These are phyloP conservation scores for Monosporascus sp. DNA, from an alignment of 2,329 filamentous ascomycete species.

Conservation along the genomic window DNA sequence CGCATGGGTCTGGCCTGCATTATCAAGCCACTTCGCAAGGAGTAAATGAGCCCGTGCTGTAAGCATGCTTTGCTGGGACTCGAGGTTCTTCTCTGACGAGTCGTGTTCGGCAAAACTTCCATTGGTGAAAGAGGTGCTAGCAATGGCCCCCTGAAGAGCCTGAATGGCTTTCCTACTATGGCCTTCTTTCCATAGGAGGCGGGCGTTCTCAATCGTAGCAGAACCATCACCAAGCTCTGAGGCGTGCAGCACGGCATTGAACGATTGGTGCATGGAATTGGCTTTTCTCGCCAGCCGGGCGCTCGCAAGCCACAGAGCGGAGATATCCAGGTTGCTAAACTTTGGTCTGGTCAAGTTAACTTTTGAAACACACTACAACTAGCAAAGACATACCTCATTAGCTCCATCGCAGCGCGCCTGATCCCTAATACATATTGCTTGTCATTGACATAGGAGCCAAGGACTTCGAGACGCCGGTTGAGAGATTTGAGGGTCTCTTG, in stretches of 20 bases:
- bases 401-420: conserved; percentile 79
- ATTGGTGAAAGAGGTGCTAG: conserved; percentile 67
- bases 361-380: conserved; percentile 19
- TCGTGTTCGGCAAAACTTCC: conserved; percentile 29
- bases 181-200: conserved; percentile 87
- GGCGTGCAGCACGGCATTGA: conserved; percentile 89
- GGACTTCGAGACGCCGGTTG: conserved; percentile 73
- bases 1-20: conserved; percentile 87
- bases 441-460: conserved; percentile 84
- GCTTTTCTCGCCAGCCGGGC: conserved; percentile 82
- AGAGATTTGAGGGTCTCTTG: conserved; percentile 48
- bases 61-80: conserved; percentile 51
- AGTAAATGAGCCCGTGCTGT: conserved; percentile 78
- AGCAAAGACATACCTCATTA: conserved; percentile 53
- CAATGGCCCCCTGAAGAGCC: conserved; percentile 79
- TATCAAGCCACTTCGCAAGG: conserved; percentile 94
- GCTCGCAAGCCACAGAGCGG: conserved; percentile 77
- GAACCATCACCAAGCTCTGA: conserved; percentile 77
- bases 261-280: conserved; percentile 78
- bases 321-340: conserved; percentile 69
- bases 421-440: conserved; percentile 91
- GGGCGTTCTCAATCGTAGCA: conserved; percentile 89
- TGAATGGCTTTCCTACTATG: conserved; percentile 94
- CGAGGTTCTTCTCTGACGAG: conserved; percentile 35
- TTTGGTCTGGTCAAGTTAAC: conserved; percentile 36